Percentiles rank a stretch among this genome's conserved stretches.
Conservation (phyloP, 192 early-diverging fungal genomes). For the Gorgonomyces haynaldii region DNA sequence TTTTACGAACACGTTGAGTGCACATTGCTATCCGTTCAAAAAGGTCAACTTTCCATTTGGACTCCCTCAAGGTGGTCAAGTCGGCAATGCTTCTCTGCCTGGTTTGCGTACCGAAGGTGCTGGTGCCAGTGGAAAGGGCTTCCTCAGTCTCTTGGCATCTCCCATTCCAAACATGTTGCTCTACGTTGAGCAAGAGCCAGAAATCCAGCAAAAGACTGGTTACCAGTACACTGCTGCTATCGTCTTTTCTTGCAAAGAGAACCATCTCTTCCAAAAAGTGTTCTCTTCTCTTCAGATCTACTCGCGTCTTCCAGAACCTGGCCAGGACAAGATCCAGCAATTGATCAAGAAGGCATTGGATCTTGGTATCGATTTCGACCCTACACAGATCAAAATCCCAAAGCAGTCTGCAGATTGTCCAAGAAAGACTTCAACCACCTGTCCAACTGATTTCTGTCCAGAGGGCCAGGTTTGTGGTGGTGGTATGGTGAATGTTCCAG, state of each 20-base stretch:
- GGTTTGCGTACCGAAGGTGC: slow-evolving; percentile 6
- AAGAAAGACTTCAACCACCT: not conserved
- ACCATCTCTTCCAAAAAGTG: slow-evolving; percentile 3
- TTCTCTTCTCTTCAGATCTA: slow-evolving; percentile 5
- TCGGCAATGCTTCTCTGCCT: not conserved
- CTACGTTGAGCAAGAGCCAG: slow-evolving; percentile 4
- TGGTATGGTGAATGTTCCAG: slow-evolving; percentile 1
- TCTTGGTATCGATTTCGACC: slow-evolving; percentile 2
- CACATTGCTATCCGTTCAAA: not conserved
- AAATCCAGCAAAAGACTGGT: slow-evolving; percentile 1
- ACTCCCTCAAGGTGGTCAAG: not conserved
- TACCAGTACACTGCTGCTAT: slow-evolving; percentile 5
- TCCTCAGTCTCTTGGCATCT: too few relatives aligned
- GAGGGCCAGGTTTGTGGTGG: not conserved
- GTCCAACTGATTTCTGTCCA: not conserved
- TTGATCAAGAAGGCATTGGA: slow-evolving; percentile 1
- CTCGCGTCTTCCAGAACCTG: not conserved
- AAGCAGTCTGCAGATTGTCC: not conserved
- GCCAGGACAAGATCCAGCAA: slow-evolving; percentile 2
- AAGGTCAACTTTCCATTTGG: slow-evolving; percentile 1
- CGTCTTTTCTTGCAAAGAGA: slow-evolving; percentile 6
- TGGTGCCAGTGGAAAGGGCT: too few relatives aligned
- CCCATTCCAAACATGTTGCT: slow-evolving; percentile 6
- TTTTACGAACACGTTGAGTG: not conserved
- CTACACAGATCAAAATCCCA: slow-evolving; percentile 4